Evolutionary conservation across 768 basidiomycete genomes (phyloP).

Genomic region (Filobasidium wieringae): DNA sequence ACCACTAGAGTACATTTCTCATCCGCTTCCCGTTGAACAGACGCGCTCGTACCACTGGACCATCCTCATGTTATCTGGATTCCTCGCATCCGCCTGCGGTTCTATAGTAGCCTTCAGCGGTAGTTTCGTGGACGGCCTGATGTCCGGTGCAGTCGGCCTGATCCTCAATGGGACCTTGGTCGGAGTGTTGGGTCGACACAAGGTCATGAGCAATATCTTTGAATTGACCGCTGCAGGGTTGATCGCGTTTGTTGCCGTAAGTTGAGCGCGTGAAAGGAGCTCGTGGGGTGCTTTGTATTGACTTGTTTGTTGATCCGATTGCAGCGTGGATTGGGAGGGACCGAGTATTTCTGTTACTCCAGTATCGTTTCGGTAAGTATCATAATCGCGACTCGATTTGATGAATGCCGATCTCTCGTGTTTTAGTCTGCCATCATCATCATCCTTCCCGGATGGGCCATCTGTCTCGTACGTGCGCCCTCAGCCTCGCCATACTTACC

Average conservation of each 20-base stretch:
- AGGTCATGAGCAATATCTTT: conserved; percentile 23
- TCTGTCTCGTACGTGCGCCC: no score
- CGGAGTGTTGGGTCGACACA: conserved; percentile 20
- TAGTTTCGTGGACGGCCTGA: conserved; percentile 27
- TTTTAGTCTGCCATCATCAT: conserved; percentile 17
- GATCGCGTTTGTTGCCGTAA: conserved; percentile 25
- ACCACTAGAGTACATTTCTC: background rate
- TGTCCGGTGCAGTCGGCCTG: conserved; percentile 21
- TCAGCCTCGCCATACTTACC: no score
- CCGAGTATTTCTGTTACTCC: conserved; percentile 26
- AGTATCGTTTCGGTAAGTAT: conserved; percentile 29
- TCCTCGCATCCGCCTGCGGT: conserved; percentile 23
- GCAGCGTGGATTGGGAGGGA: conserved; percentile 5
- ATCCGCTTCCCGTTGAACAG: background rate
- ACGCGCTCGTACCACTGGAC: conserved; percentile 13
- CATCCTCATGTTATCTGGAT: conserved; percentile 18
- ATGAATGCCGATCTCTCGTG: background rate
- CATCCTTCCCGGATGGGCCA: conserved; percentile 34
- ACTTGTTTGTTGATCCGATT: background rate
- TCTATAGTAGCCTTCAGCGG: conserved; percentile 27
- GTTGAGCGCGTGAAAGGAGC: background rate
- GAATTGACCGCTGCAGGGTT: conserved; percentile 29
- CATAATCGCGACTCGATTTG: background rate
- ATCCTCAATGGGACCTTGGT: conserved; percentile 20
- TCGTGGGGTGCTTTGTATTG: no score